A percentile compares a stretch with the other conserved stretches of the same genome.
phyloP scores from a whole-genome alignment of 225 moss, liverwort and hornwort species.

The Bryum argenteum region DNA sequence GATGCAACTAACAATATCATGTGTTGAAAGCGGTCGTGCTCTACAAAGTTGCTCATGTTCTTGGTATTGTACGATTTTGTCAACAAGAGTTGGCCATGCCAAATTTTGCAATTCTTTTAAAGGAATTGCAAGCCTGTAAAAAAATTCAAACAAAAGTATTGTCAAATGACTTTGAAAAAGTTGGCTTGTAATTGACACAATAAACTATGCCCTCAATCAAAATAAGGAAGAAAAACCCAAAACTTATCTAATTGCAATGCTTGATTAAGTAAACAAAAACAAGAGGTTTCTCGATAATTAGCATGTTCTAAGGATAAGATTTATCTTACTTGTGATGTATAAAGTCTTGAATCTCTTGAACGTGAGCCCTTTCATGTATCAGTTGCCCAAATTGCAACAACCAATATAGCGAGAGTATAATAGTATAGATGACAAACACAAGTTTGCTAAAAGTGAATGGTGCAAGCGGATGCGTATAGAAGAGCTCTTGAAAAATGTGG shows the following conservation, averaged over 20 bases:
- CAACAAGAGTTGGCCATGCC: conserved; percentile 84
- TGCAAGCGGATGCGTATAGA: neutral
- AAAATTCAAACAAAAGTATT: neutral
- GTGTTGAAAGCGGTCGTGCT: conserved; percentile 84
- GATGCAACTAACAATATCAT: conserved; percentile 90
- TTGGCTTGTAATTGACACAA: neutral
- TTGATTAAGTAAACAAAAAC: no score
- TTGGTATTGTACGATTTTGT: conserved; percentile 85
- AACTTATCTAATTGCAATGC: no score
- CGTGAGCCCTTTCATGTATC: conserved; percentile 62
- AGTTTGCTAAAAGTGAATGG: conserved; percentile 44
- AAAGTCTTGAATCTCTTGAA: no score
- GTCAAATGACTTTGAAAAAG: neutral
- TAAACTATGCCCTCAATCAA: neutral
- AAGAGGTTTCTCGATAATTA: no score
- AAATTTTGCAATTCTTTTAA: conserved; percentile 84
- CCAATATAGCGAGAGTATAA: conserved; percentile 74
- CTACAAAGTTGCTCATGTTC: conserved; percentile 77
- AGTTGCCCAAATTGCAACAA: conserved; percentile 66
- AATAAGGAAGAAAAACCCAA: neutral
- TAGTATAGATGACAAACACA: neutral
- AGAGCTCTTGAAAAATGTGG: conserved; percentile 51
- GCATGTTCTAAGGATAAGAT: no score
- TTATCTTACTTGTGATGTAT: no score
- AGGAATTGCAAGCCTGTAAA: conserved; percentile 67